phyloP scores from a whole-genome alignment of 345 rosid species.

The Citrus glauca region DNA sequence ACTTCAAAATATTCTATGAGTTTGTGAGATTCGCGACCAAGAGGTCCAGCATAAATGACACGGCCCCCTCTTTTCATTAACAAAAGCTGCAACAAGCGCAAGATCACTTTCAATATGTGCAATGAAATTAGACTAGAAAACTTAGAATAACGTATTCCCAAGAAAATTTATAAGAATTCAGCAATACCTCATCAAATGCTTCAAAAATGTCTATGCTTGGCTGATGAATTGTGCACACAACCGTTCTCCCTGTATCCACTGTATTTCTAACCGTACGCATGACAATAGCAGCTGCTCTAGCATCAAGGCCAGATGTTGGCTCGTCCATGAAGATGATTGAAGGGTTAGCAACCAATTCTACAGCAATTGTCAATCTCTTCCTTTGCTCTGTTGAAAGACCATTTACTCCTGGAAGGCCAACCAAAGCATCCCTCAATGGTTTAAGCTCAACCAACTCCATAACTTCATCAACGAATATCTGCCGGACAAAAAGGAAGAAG shows the following conservation, averaged over 20 bases:
- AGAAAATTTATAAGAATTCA: not conserved
- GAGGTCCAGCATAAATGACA: conserved; percentile 78
- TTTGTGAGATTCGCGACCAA: conserved; percentile 73
- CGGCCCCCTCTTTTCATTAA: conserved; percentile 96
- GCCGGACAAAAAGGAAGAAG: not conserved
- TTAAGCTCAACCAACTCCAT: not conserved
- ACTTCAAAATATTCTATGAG: conserved; percentile 91
- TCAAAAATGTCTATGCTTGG: conserved; percentile 93
- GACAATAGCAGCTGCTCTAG: conserved; percentile 94
- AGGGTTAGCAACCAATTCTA: not conserved
- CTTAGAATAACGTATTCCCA: not conserved
- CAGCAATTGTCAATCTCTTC: not conserved
- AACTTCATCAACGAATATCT: not conserved
- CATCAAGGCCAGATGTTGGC: conserved; percentile 94
- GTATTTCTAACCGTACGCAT: conserved; percentile 95
- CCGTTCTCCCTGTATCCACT: conserved; percentile 94
- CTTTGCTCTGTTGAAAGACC: not conserved
- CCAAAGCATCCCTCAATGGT: not conserved
- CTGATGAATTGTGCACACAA: conserved; percentile 95
- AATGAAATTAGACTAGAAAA: not conserved
- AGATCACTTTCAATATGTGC: not conserved
- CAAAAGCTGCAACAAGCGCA: conserved; percentile 47
- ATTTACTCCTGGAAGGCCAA: not conserved
- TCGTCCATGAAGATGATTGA: conserved; percentile 89
- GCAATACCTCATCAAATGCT: conserved; percentile 80